Conservation (phyloP, 2,329 filamentous ascomycete species). For the Rutstroemia sydowiana region DNA sequence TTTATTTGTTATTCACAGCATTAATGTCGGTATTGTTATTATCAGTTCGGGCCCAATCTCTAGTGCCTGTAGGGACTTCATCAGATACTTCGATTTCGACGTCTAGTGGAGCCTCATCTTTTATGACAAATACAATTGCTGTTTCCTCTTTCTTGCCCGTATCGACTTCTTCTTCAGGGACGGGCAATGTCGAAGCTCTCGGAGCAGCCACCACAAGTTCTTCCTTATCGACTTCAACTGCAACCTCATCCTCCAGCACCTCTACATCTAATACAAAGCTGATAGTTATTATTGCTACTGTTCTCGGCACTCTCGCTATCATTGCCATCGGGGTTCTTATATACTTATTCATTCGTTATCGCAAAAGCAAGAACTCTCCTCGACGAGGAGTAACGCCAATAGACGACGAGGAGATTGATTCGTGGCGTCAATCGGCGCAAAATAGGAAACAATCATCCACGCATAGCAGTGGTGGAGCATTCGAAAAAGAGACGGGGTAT, state of each 20-base stretch:
- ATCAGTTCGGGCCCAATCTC: conserved; percentile 6
- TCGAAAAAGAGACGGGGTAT: conserved; percentile 8
- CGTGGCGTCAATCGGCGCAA: conserved; percentile 39
- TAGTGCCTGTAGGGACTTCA: conserved; percentile 4
- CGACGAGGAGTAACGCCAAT: conserved; percentile 53
- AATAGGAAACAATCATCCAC: neutral
- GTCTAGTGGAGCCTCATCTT: conserved; percentile 1
- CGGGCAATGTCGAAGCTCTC: neutral
- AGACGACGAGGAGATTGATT: conserved; percentile 58
- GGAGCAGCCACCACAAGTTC: conserved; percentile 9
- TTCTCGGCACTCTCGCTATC: conserved; percentile 25
- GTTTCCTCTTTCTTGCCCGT: conserved; percentile 14
- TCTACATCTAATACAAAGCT: conserved; percentile 14
- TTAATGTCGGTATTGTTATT: conserved; percentile 8
- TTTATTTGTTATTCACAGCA: conserved; percentile 8
- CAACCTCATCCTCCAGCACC: conserved; percentile 13
- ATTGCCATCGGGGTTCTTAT: conserved; percentile 16
- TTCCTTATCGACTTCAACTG: conserved; percentile 8
- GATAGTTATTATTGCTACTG: conserved; percentile 23
- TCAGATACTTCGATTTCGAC: neutral
- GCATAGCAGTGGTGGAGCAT: neutral
- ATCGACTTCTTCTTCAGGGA: neutral
- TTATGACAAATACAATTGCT: conserved; percentile 15
- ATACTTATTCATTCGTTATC: conserved; percentile 21
- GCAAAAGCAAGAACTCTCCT: conserved; percentile 34